Base-by-base conservation (phyloP, 306 rosid species). In the Dryas octopetala region DNA sequence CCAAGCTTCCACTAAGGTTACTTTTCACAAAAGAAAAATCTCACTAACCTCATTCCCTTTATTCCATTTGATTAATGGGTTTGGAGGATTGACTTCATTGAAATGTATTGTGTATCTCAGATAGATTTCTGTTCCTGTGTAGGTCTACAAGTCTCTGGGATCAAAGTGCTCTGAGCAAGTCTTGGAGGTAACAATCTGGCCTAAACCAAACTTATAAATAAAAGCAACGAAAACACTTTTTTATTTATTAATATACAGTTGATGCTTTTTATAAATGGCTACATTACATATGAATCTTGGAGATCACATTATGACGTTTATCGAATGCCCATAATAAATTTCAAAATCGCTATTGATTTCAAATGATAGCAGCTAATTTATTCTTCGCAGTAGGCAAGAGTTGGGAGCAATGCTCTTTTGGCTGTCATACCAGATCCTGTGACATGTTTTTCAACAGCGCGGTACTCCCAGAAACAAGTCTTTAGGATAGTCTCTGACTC, bases 381-480 rank as follows among this genome's bases (percentile, higher is more conserved):
- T 76, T 62, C 80, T 45, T 7, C 83, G 87, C 88, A 82, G 87
- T 86, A 94, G 97, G 96, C 98, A 71, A 87, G 80, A 79, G 80
- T 95, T 63, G 96, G 97, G 76, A 83, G 89, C 67, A 70, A 85
- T 76, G 93, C 97, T 5, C 88, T 91, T 71, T 85, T 95, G 83
- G 95, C 91, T 48, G 80, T 95, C 40, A 81, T 95, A 80, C 97
- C 97, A 15, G 96, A 95, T 88, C 98, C 98, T 0, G 98, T 95
- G 23, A 95, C 97, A n/a, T 95, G 98, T 77, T 95, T 95, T 78
- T 88, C 98, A 73, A 87, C 94, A 0, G 98, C 97, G 78, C 90
- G 95, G 73, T 91, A 90, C 91, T 53, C 75, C 74, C 98, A 95
- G 85, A 95, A 90, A 77, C 98, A 95, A 89, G 82, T 85, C 62